A percentile compares a stretch with the other conserved stretches of the same genome.
These are phyloP conservation scores for Pelargonium nanum DNA, from an alignment of 345 rosid genomes.

Conservation along the genomic window DNA sequence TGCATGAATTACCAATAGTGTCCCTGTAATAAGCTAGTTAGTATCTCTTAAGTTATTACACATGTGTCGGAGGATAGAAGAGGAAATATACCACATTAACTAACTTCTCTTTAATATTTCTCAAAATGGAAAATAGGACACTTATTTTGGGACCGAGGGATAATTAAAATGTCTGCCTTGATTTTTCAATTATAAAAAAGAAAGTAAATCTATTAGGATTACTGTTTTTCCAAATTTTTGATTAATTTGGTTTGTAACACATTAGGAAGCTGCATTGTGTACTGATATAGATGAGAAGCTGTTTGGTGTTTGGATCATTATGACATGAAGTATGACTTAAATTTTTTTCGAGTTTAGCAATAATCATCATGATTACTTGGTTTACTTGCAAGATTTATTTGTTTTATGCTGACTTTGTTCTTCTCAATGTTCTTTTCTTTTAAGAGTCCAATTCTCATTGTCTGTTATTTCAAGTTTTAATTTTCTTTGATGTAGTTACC, in stretches of 20 bases:
- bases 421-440: not conserved
- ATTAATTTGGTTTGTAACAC: not conserved
- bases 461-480: too few species aligned
- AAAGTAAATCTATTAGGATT: not conserved
- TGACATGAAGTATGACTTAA: not conserved
- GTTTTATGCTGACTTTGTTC: not conserved
- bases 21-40: too few species aligned
- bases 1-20: too few species aligned
- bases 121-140: too few species aligned
- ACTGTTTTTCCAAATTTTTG: not conserved
- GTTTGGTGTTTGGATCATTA: not conserved
- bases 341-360: too few species aligned
- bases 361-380: not conserved
- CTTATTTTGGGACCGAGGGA: too few species aligned
- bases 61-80: too few species aligned
- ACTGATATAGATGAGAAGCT: not conserved
- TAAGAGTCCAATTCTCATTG: not conserved
- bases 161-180: too few species aligned
- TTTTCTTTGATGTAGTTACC: not conserved
- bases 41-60: too few species aligned
- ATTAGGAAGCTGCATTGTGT: not conserved
- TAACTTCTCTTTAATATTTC: too few species aligned
- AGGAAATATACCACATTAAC: too few species aligned
- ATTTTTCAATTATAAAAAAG: too few species aligned
- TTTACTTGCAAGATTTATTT: not conserved